Conservation (phyloP, 2,329 filamentous ascomycete species). For the Talaromyces atroroseus region DNA sequence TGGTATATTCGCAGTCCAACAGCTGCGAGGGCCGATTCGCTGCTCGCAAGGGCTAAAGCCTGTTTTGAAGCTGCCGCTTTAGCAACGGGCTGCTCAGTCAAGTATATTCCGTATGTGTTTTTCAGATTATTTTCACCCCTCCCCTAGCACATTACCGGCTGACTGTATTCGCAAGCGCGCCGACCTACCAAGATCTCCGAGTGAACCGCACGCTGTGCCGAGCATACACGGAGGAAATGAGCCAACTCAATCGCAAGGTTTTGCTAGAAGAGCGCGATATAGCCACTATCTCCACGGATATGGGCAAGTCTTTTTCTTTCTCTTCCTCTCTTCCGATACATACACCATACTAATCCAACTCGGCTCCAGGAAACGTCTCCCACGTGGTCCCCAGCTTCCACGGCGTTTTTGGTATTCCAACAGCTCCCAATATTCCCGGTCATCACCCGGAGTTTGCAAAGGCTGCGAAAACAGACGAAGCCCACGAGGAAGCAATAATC, state of each 20-base stretch:
- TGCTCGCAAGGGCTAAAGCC: too few species aligned
- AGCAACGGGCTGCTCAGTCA: too few species aligned
- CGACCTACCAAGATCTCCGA: constrained; percentile 31
- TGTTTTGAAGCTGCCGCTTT: too few species aligned
- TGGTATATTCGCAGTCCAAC: constrained; percentile 45
- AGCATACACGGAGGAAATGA: constrained; percentile 43
- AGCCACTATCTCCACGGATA: constrained; percentile 44
- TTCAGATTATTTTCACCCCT: too few species aligned
- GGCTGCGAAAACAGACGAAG: constrained; percentile 39
- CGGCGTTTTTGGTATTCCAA: constrained; percentile 44
- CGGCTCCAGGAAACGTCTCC: constrained; percentile 43
- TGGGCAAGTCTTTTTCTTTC: constrained; percentile 32
- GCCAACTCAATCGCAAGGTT: constrained; percentile 19
- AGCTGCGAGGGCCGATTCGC: too few species aligned
- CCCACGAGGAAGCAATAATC: constrained; percentile 39
- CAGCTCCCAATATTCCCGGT: constrained; percentile 27
- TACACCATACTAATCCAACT: background rate
- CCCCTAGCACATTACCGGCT: too few species aligned
- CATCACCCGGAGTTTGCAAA: constrained; percentile 42
- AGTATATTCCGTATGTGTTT: too few species aligned
- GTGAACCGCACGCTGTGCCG: constrained; percentile 43
- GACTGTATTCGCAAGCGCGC: too few species aligned
- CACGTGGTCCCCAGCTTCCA: constrained; percentile 46
- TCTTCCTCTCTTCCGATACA: background rate
- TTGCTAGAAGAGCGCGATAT: constrained; percentile 33